phyloP scores from a whole-genome alignment of 164 flowering plant species.

The Litsea cubeba region DNA sequence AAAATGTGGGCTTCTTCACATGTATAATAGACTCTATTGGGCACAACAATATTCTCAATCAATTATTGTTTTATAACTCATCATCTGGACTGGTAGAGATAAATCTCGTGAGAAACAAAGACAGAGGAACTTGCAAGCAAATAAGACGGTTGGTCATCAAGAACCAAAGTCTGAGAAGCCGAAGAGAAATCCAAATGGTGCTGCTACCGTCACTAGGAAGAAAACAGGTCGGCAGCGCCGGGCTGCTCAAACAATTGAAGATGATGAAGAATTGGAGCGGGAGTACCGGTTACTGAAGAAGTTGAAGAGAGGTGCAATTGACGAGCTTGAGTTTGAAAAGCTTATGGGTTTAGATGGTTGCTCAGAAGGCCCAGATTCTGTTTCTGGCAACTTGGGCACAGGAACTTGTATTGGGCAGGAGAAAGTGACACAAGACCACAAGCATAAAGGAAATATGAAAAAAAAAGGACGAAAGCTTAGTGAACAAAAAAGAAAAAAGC shows the following conservation, averaged over 20 bases:
- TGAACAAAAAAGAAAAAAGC: not conserved
- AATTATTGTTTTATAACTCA: not conserved
- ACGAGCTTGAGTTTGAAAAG: conserved; percentile 68
- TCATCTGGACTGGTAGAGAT: conserved; percentile 42
- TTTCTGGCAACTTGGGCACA: not conserved
- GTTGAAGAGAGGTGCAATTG: conserved; percentile 70
- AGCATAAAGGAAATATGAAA: conserved; percentile 1
- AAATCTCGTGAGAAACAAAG: conserved; percentile 89
- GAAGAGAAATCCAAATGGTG: conserved; percentile 26
- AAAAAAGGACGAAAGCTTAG: not conserved
- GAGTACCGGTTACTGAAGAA: conserved; percentile 85
- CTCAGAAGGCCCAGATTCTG: conserved; percentile 10
- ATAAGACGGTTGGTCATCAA: conserved; percentile 32
- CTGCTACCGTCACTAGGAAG: conserved; percentile 42
- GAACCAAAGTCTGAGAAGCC: conserved; percentile 35
- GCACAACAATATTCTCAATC: not conserved
- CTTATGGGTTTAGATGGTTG: conserved; percentile 67
- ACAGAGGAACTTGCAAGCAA: conserved; percentile 62
- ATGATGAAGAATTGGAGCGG: conserved; percentile 66
- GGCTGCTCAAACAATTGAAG: conserved; percentile 66
- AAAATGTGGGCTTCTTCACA: not conserved
- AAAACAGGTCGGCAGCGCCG: conserved; percentile 84
- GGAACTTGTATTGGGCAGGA: not conserved
- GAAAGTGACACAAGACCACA: not conserved
- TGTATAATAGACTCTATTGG: not conserved